Conservation (phyloP, 2,329 filamentous ascomycete genomes). For the Orbilia oligospora region DNA sequence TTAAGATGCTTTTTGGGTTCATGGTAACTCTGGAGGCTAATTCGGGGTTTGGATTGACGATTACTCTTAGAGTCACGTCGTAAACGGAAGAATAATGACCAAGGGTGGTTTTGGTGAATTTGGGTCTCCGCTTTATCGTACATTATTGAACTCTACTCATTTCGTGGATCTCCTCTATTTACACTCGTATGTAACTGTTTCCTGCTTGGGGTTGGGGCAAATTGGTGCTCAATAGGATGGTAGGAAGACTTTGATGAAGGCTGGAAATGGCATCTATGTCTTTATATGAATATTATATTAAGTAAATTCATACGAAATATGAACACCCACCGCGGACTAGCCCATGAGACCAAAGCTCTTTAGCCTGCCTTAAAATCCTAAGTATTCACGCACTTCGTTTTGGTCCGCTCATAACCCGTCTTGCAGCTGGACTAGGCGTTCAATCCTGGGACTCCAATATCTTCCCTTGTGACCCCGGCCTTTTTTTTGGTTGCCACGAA, state of each 20-base stretch:
- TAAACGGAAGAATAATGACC: conserved; percentile 23
- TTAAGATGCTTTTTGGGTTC: neutral
- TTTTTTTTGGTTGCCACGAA: conserved; percentile 60
- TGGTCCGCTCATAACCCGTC: too few species aligned
- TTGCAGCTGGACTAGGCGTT: too few species aligned
- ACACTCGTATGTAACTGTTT: neutral
- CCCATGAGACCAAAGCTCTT: too few species aligned
- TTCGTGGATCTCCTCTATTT: neutral
- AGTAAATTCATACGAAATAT: neutral
- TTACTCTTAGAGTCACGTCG: conserved; percentile 18
- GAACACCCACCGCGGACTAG: too few species aligned
- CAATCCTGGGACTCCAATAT: neutral
- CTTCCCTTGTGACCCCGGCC: conserved; percentile 42
- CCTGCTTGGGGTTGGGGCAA: neutral
- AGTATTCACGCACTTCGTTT: too few species aligned
- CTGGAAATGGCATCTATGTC: neutral
- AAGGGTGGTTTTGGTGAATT: conserved; percentile 40
- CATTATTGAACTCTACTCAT: conserved; percentile 1
- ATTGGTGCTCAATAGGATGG: neutral
- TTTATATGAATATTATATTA: neutral
- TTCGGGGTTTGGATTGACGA: neutral
- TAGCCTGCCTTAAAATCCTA: neutral
- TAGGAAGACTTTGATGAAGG: neutral
- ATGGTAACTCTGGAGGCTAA: conserved; percentile 28
- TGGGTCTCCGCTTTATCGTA: conserved; percentile 16